Conservation (phyloP, 2,329 filamentous ascomycete genomes). For the Sarocladium brachiariae region DNA sequence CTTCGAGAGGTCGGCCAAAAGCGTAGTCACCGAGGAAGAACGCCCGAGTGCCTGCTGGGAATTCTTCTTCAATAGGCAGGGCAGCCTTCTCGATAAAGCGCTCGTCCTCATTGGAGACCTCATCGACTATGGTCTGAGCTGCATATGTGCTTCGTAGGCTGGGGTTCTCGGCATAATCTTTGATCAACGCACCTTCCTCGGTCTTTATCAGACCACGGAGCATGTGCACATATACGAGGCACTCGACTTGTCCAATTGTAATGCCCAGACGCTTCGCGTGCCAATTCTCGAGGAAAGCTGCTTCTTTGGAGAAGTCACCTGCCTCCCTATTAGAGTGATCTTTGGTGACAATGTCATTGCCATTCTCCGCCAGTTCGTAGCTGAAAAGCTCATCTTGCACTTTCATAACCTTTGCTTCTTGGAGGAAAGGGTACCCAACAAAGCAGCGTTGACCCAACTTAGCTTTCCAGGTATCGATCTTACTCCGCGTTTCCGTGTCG, state of each 20-base stretch:
- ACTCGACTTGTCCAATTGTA: constrained; percentile 79
- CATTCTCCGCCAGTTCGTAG: constrained; percentile 65
- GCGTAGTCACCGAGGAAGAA: constrained; percentile 95
- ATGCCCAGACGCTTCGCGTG: constrained; percentile 91
- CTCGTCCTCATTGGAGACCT: constrained; percentile 83
- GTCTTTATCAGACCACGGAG: constrained; percentile 86
- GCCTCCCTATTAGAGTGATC: constrained; percentile 73
- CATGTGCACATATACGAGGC: constrained; percentile 87
- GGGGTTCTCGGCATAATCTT: constrained; percentile 82
- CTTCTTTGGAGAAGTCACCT: constrained; percentile 76
- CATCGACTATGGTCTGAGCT: constrained; percentile 83
- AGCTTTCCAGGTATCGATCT: constrained; percentile 62
- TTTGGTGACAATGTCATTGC: constrained; percentile 56
- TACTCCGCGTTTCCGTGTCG: constrained; percentile 65
- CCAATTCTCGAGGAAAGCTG: constrained; percentile 72
- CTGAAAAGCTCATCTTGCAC: constrained; percentile 93
- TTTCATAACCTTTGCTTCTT: constrained; percentile 83
- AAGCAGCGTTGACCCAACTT: constrained; percentile 82
- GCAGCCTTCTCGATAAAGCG: constrained; percentile 87
- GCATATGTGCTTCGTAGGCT: constrained; percentile 86
- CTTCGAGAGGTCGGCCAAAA: constrained; percentile 83
- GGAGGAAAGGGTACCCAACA: constrained; percentile 90
- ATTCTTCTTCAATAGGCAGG: constrained; percentile 86
- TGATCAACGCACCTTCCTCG: constrained; percentile 82
- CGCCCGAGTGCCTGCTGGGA: constrained; percentile 71